phyloP scores from a whole-genome alignment of 345 rosid species.

The Pistacia integerrima region DNA sequence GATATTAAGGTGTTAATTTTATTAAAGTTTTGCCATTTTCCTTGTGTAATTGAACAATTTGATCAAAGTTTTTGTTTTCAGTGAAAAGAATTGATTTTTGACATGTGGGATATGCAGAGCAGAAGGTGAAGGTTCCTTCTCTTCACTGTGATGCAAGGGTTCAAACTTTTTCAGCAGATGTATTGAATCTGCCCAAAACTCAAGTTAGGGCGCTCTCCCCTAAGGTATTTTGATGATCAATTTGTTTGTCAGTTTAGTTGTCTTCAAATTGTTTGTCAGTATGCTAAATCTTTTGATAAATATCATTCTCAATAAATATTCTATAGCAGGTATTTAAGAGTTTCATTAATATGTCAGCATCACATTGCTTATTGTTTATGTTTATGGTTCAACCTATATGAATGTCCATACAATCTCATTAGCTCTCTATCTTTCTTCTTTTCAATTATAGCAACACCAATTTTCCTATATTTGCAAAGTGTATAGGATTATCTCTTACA shows the following conservation, averaged over 20 bases:
- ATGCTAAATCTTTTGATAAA: background rate
- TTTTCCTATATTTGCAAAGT: background rate
- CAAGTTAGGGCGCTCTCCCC: slow-evolving; percentile 72
- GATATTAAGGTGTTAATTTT: slow-evolving; percentile 74
- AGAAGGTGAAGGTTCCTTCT: slow-evolving; percentile 95
- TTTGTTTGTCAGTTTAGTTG: background rate
- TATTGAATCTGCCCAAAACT: slow-evolving; percentile 57
- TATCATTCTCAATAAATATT: background rate
- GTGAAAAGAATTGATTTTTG: background rate
- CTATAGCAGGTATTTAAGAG: background rate
- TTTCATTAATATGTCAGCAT: background rate
- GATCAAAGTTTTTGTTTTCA: background rate
- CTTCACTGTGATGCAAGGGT: slow-evolving; percentile 77
- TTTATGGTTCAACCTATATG: background rate
- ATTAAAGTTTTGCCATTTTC: background rate
- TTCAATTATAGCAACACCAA: background rate
- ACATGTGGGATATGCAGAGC: slow-evolving; percentile 53
- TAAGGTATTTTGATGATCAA: slow-evolving; percentile 41
- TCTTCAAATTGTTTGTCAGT: background rate
- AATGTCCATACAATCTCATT: background rate
- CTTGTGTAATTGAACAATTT: background rate
- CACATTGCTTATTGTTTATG: background rate
- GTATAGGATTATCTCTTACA: background rate
- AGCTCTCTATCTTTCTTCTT: background rate
- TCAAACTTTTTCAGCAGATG: slow-evolving; percentile 78